phyloP scores from a whole-genome alignment of 805 yeast species.

The Ogataea saltuana region DNA sequence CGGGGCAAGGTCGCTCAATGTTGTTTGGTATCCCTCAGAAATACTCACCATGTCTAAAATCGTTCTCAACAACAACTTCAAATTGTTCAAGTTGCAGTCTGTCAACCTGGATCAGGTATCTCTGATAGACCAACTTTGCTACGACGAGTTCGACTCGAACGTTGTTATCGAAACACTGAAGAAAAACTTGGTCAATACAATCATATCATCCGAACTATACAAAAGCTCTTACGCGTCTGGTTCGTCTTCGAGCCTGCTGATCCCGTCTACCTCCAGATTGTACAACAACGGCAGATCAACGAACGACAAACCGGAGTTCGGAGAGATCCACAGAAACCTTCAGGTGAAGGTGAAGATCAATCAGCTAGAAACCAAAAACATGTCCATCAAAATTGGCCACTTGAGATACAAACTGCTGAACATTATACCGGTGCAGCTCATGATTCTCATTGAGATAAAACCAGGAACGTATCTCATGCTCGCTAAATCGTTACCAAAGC shows the following conservation, averaged over 20 bases:
- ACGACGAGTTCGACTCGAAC: constrained; percentile 25
- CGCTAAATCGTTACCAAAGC: constrained; percentile 23
- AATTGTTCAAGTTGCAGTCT: constrained; percentile 17
- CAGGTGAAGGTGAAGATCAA: constrained; percentile 29
- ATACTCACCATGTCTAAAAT: constrained; percentile 29
- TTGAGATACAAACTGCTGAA: constrained; percentile 32
- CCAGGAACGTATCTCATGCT: constrained; percentile 26
- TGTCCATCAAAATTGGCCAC: constrained; percentile 27
- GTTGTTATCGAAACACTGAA: constrained; percentile 17
- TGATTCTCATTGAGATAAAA: constrained; percentile 28
- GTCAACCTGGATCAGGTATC: constrained; percentile 17
- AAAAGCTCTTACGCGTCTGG: constrained; percentile 8
- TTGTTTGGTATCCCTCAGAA: too few species aligned
- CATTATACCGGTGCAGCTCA: constrained; percentile 30
- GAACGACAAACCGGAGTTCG: constrained; percentile 26
- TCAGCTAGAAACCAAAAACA: constrained; percentile 12
- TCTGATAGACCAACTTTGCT: constrained; percentile 29
- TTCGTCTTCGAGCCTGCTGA: constrained; percentile 14
- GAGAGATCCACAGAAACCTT: constrained; percentile 23
- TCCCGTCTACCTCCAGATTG: constrained; percentile 26
- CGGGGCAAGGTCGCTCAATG: too few species aligned
- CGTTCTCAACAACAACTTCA: constrained; percentile 30
- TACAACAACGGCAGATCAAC: constrained; percentile 24
- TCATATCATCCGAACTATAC: constrained; percentile 27
- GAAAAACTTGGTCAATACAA: constrained; percentile 25